These are phyloP conservation scores for Anisodus tanguticus DNA, from an alignment of 257 asterid species.

Conservation along the genomic window DNA sequence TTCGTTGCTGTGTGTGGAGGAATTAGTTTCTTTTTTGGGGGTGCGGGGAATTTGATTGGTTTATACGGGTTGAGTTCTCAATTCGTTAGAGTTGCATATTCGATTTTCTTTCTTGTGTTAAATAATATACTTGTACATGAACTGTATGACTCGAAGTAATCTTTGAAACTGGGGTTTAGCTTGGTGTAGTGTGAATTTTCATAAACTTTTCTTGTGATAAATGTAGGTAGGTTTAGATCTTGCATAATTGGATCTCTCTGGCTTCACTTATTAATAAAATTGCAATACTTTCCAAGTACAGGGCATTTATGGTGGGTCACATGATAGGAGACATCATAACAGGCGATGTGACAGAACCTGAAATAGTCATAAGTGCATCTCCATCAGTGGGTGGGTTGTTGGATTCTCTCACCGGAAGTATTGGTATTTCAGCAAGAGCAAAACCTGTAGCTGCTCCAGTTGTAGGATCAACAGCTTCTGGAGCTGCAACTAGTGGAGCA, in stretches of 20 bases:
- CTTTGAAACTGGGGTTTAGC: conserved; percentile 22
- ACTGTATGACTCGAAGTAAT: background rate
- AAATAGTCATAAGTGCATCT: conserved; percentile 73
- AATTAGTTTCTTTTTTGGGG: background rate
- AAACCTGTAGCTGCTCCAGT: conserved; percentile 84
- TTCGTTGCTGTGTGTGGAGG: background rate
- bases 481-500: conserved; percentile 68
- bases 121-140: conserved; percentile 13
- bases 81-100: conserved; percentile 9
- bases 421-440: conserved; percentile 88
- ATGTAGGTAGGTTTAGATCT: conserved; percentile 14
- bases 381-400: conserved; percentile 94
- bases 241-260: conserved; percentile 6
- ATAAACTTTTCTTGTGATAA: background rate
- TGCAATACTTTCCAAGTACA: conserved; percentile 42
- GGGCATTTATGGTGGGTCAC: conserved; percentile 80
- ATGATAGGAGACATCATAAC: conserved; percentile 77
- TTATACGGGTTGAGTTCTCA: background rate
- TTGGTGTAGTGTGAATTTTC: background rate
- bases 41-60: background rate
- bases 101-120: background rate
- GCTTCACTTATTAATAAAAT: conserved; percentile 19
- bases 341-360: conserved; percentile 86
- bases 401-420: conserved; percentile 95
- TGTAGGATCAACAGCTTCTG: conserved; percentile 73